These are phyloP conservation scores for Claviceps paspali DNA, from an alignment of 2,329 filamentous ascomycete genomes.

Conservation along the genomic window DNA sequence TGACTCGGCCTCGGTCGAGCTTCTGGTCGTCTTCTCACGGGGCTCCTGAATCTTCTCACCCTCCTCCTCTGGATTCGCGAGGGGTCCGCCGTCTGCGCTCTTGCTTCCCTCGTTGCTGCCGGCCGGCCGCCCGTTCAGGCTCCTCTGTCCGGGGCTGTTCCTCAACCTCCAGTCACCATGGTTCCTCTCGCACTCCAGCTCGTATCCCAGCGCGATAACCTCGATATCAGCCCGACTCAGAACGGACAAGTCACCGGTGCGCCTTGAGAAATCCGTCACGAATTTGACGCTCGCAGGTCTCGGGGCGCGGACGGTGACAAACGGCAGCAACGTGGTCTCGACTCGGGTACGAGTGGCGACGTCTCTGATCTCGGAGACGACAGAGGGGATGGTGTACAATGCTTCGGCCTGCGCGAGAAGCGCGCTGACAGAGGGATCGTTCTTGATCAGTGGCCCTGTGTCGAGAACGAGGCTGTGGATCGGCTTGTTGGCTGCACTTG, in stretches of 20 bases:
- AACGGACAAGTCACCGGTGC: conserved; percentile 78
- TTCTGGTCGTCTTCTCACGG: not conserved
- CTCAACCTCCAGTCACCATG: conserved; percentile 78
- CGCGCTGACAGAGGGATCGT: conserved; percentile 71
- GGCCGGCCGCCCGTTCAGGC: conserved; percentile 48
- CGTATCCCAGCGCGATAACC: conserved; percentile 79
- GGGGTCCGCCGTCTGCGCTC: conserved; percentile 22
- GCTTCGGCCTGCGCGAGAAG: conserved; percentile 62
- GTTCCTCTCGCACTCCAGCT: conserved; percentile 84
- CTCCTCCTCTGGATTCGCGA: conserved; percentile 12
- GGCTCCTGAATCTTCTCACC: not conserved
- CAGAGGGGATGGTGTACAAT: conserved; percentile 70
- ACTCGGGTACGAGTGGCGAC: conserved; percentile 64
- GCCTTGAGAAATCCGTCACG: conserved; percentile 70
- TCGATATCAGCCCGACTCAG: conserved; percentile 82
- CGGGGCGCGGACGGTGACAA: conserved; percentile 64
- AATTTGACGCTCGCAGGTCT: conserved; percentile 62
- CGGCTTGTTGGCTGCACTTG: conserved; percentile 33
- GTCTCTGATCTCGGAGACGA: conserved; percentile 81
- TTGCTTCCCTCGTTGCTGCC: not conserved
- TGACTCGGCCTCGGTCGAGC: conserved; percentile 9
- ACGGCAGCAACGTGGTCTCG: conserved; percentile 72
- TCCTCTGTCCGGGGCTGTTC: conserved; percentile 63
- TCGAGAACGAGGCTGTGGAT: conserved; percentile 79
- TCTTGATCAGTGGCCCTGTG: conserved; percentile 84